These are phyloP conservation scores for Camillea tinctor DNA, from an alignment of 2,329 filamentous ascomycete species.

Conservation along the genomic window DNA sequence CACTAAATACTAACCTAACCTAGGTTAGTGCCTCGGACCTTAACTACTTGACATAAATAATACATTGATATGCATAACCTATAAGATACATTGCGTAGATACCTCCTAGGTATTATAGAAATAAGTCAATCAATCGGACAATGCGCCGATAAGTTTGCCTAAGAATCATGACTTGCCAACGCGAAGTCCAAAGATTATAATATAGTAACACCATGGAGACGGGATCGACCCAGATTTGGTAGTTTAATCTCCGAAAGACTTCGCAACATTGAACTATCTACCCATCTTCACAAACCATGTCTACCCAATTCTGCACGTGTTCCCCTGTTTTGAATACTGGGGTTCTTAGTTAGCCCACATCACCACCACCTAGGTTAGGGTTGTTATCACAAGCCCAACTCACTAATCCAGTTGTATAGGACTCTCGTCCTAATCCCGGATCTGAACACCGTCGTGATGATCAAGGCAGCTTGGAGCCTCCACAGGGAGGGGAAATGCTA, in stretches of 20 bases:
- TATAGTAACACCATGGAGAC: background rate
- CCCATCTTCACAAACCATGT: constrained; percentile 16
- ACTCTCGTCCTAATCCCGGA: background rate
- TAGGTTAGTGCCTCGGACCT: too few relatives aligned
- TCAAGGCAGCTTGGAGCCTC: background rate
- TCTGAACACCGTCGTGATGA: background rate
- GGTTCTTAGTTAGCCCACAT: background rate
- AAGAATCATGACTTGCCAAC: too few relatives aligned
- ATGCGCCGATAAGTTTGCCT: too few relatives aligned
- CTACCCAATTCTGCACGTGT: constrained; percentile 12
- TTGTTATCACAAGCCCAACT: background rate
- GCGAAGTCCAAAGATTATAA: background rate
- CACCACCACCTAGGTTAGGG: background rate
- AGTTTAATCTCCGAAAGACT: constrained; percentile 20
- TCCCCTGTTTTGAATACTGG: background rate
- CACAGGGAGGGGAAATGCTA: background rate
- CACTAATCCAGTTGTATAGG: too few relatives aligned
- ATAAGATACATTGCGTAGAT: too few relatives aligned
- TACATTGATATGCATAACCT: too few relatives aligned
- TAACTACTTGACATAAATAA: too few relatives aligned
- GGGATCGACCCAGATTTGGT: constrained; percentile 10
- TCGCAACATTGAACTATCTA: constrained; percentile 8
- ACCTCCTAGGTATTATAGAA: too few relatives aligned
- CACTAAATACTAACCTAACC: too few relatives aligned
- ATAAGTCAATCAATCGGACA: too few relatives aligned